These are phyloP conservation scores for Mycena kentingensis DNA, from an alignment of 768 basidiomycete genomes.

Conservation along the genomic window DNA sequence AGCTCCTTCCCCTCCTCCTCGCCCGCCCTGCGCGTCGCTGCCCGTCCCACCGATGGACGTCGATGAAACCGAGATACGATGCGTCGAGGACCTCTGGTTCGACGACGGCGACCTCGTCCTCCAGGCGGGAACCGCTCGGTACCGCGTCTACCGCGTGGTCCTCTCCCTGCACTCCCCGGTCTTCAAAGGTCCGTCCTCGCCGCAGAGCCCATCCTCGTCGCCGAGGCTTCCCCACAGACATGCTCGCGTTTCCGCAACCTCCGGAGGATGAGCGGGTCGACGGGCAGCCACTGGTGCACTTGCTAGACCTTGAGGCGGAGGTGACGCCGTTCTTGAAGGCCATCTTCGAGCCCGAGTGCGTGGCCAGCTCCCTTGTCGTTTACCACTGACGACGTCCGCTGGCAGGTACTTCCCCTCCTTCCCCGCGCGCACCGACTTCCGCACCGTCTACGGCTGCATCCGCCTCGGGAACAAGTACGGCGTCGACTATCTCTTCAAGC, in stretches of 20 bases:
- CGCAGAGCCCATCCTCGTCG: too few relatives aligned
- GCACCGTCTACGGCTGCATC: background rate
- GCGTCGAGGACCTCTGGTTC: constrained; percentile 5
- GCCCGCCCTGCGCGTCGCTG: too few relatives aligned
- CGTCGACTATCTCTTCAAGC: background rate
- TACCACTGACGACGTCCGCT: too few relatives aligned
- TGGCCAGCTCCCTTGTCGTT: background rate
- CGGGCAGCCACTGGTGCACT: constrained; percentile 24
- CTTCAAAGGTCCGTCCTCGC: too few relatives aligned
- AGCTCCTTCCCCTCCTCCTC: too few relatives aligned
- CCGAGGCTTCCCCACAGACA: too few relatives aligned
- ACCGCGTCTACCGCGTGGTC: constrained; percentile 2
- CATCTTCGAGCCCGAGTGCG: constrained; percentile 1
- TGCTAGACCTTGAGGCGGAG: constrained; percentile 16
- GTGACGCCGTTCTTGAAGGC: constrained; percentile 4
- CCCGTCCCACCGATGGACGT: too few relatives aligned
- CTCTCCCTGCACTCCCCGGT: background rate
- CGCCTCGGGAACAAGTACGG: background rate
- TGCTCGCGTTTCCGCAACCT: constrained; percentile 18
- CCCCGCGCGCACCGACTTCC: background rate
- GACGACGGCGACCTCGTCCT: constrained; percentile 11
- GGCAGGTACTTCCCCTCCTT: background rate
- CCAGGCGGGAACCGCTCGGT: constrained; percentile 1
- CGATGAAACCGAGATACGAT: too few relatives aligned
- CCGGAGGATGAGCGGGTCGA: constrained; percentile 21